phyloP scores from a whole-genome alignment of 352 stramenopile species.

The Phytophthora litchii region DNA sequence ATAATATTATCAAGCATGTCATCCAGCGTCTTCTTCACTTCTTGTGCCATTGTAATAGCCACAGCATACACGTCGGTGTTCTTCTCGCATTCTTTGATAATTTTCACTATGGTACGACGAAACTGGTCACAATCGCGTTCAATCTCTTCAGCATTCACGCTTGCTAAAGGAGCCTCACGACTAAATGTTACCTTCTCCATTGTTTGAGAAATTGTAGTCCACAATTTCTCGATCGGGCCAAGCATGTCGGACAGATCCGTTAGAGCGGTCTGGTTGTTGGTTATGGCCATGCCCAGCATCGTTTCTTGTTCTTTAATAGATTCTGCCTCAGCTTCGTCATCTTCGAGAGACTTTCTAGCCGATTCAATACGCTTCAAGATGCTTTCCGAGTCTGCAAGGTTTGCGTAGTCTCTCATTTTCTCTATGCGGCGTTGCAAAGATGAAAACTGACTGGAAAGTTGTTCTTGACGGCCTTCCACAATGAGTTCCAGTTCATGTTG shows the following conservation, averaged over 20 bases:
- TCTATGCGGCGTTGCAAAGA: slow-evolving; percentile 87
- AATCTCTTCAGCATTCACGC: slow-evolving; percentile 86
- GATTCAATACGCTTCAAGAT: slow-evolving; percentile 85
- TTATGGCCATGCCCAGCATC: slow-evolving; percentile 82
- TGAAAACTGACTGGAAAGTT: slow-evolving; percentile 80
- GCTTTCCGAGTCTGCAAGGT: slow-evolving; percentile 76
- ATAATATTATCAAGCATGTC: slow-evolving; percentile 90
- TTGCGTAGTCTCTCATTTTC: slow-evolving; percentile 91
- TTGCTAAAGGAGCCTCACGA: slow-evolving; percentile 61
- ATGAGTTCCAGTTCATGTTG: slow-evolving; percentile 91
- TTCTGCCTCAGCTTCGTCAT: slow-evolving; percentile 82
- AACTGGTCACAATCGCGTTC: slow-evolving; percentile 90
- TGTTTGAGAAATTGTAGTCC: slow-evolving; percentile 80
- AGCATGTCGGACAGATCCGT: slow-evolving; percentile 82
- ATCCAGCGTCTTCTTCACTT: slow-evolving; percentile 83
- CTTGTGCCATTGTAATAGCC: slow-evolving; percentile 78
- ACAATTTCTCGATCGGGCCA: slow-evolving; percentile 88
- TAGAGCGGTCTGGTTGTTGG: slow-evolving; percentile 81
- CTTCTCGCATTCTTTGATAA: slow-evolving; percentile 92
- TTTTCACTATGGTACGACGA: slow-evolving; percentile 85
- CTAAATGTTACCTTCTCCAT: slow-evolving; percentile 82
- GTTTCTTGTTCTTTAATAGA: slow-evolving; percentile 89
- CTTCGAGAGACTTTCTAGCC: slow-evolving; percentile 79
- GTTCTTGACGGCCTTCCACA: slow-evolving; percentile 89
- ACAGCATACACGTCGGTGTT: slow-evolving; percentile 85